Conservation (phyloP, 345 rosid species). For the Rhodamnia rubescens region DNA sequence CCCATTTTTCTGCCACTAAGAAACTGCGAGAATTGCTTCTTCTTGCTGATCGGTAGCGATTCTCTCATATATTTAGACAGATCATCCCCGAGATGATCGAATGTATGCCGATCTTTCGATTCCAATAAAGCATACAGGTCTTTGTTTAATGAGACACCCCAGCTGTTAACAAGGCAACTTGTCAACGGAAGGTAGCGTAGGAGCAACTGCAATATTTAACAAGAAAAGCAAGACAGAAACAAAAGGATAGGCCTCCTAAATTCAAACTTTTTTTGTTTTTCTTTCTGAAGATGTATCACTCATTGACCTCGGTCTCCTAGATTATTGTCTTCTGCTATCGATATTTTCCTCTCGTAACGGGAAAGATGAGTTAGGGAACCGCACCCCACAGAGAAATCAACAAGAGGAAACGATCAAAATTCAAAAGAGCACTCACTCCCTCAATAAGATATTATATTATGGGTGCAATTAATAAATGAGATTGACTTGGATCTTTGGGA, state of each 20-base stretch:
- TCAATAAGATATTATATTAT: constrained; percentile 1
- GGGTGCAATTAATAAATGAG: constrained; percentile 11
- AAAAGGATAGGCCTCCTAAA: neutral
- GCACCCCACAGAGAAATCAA: constrained; percentile 37
- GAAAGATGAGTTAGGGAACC: constrained; percentile 9
- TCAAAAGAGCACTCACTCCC: constrained; percentile 20
- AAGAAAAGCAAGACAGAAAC: neutral
- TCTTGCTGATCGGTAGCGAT: neutral
- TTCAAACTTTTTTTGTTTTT: neutral
- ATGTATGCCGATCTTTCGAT: neutral
- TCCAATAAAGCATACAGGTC: neutral
- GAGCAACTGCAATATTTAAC: constrained; percentile 15
- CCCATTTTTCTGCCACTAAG: neutral
- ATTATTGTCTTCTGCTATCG: constrained; percentile 1
- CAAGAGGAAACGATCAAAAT: constrained; percentile 70
- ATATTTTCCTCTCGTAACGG: constrained; percentile 3
- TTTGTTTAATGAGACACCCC: neutral
- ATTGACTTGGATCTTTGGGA: constrained; percentile 29
- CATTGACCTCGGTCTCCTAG: constrained; percentile 34
- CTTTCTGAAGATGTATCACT: neutral
- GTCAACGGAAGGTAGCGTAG: neutral
- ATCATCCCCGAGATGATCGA: neutral
- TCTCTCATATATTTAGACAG: neutral
- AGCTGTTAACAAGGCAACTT: neutral
- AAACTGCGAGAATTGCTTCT: neutral